Evolutionary conservation across 768 basidiomycete genomes (phyloP), one percentile per base, ranked within the genome.

Genomic region (Lyophyllum decastes): DNA sequence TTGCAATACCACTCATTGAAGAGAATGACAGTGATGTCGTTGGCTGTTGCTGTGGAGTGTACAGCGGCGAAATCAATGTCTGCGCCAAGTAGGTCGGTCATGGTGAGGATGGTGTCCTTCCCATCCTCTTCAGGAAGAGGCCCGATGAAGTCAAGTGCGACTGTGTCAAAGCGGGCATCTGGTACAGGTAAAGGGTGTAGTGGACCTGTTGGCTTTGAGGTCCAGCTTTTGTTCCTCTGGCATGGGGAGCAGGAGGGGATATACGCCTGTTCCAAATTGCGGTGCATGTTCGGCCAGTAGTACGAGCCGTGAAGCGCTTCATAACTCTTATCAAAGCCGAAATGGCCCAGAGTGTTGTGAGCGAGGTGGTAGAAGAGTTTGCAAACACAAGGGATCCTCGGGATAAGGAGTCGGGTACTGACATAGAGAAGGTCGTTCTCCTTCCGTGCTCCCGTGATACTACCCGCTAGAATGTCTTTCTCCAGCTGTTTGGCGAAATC

Each of bases 251-350:
- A 64, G 33, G 46, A 41, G 6, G 57, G 60, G 2, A 64, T 52
- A 26, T 64, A 64, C 0, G 24, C 53, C 5, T 49, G 2, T 38
- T 58, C 41, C 12, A 58, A 40, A 14, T 61, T 49, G 6, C 44
- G 21, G 55, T 69, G 57, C 76, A 77, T 77, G 41, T 70, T 65
- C 35, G 70, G 67, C 73, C 74, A 70, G 45, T 70, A 76, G 54
- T 66, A 76, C 1, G 66, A 63, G 1, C 60, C 33, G 0, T 60
- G 25, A 0, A 77, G 47, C 0, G 63, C 11, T 0, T 35, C 64
- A 49, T 75, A 75, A 0, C 64, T 57, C 56, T 78, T 74, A 17
- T 68, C 57, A n/a, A 68, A 65, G 0, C 77, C 69, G 53, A 78
- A 73, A 61, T 76, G 72, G 0, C 73, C 73, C 0, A 71, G 54